Evolutionary conservation across 371 early-diverging fungal species (phyloP).

Genomic region (Thermomucor indicae-seudaticae): DNA sequence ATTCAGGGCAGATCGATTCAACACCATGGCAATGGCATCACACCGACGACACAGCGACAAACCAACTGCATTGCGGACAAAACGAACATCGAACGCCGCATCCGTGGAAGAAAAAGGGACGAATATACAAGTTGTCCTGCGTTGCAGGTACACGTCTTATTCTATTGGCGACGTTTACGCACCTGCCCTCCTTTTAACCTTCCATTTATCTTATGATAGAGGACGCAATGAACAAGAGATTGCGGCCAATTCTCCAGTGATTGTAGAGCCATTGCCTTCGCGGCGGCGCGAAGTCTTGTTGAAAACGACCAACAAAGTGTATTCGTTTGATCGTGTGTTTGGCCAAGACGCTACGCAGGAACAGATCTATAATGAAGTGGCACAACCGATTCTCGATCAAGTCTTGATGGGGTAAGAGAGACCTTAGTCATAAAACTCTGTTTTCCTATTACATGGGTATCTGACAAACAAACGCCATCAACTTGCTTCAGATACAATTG

Average conservation of each 20-base stretch:
- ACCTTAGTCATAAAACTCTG: not conserved
- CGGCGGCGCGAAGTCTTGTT: conserved; percentile 27
- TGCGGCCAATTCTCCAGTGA: conserved; percentile 27
- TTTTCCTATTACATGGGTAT: not conserved
- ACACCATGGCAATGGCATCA: too few relatives aligned
- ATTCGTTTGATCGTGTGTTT: conserved; percentile 92
- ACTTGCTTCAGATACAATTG: conserved; percentile 96
- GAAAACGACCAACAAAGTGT: conserved; percentile 58
- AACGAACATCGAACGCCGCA: not conserved
- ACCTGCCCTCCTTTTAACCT: not conserved
- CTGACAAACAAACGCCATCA: too few relatives aligned
- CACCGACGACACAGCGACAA: too few relatives aligned
- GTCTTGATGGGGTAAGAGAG: conserved; percentile 38
- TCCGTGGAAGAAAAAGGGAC: conserved; percentile 28
- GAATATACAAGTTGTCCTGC: conserved; percentile 65
- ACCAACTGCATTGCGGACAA: too few relatives aligned
- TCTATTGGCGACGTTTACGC: too few relatives aligned
- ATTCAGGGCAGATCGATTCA: too few relatives aligned
- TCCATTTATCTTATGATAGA: conserved; percentile 3
- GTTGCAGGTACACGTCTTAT: conserved; percentile 54
- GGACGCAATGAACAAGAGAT: conserved; percentile 37
- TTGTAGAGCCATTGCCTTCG: conserved; percentile 25
- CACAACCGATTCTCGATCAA: conserved; percentile 81
- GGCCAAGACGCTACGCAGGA: conserved; percentile 80
- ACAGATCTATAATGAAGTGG: conserved; percentile 80